phyloP scores from a whole-genome alignment of 2,329 filamentous ascomycete species.

The Ophiobolus disseminans region DNA sequence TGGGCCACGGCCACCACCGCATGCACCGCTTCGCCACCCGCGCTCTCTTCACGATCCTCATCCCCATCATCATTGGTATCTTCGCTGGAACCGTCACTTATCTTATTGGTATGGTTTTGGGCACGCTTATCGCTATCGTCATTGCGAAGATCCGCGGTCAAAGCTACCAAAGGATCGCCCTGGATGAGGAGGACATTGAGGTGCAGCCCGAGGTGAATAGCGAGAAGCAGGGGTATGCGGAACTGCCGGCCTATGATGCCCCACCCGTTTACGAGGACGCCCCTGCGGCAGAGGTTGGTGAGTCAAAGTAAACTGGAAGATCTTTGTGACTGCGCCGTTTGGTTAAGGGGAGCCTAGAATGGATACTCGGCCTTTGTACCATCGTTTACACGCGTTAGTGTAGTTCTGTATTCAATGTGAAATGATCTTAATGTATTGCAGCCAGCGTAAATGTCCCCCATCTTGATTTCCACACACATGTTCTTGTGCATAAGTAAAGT shows the following conservation, averaged over 20 bases:
- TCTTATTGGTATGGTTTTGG: conserved; percentile 70
- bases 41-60: conserved; percentile 67
- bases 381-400: too few relatives aligned
- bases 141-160: conserved; percentile 63
- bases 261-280: conserved; percentile 49
- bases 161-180: conserved; percentile 42
- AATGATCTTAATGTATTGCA: too few relatives aligned
- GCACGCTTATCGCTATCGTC: conserved; percentile 66
- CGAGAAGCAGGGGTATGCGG: conserved; percentile 45
- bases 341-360: too few relatives aligned
- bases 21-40: conserved; percentile 51
- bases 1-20: conserved; percentile 30
- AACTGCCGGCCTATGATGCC: conserved; percentile 46
- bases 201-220: conserved; percentile 22
- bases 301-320: conserved; percentile 23
- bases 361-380: too few relatives aligned
- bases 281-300: conserved; percentile 40
- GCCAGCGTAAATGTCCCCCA: too few relatives aligned
- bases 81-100: conserved; percentile 72
- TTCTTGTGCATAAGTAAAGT: too few relatives aligned
- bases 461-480: too few relatives aligned
- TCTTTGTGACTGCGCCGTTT: too few relatives aligned
- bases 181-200: conserved; percentile 38
- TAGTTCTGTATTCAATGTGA: too few relatives aligned
- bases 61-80: conserved; percentile 73